These are phyloP conservation scores for Phytophthora boehmeriae DNA, from an alignment of 352 stramenopile genomes.

Conservation along the genomic window DNA sequence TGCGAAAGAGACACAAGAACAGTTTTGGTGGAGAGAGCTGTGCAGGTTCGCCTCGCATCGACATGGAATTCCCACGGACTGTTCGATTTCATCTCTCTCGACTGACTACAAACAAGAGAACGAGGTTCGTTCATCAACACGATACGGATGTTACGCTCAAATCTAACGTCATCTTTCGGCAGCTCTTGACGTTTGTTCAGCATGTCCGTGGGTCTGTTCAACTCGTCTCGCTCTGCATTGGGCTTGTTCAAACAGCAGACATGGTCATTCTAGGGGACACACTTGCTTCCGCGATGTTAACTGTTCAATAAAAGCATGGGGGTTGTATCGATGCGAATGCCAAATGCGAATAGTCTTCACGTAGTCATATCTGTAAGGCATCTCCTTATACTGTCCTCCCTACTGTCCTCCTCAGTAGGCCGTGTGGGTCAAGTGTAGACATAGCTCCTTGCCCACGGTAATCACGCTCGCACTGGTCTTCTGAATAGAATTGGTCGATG, in stretches of 20 bases:
- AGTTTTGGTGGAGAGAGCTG: constrained; percentile 36
- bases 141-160: not conserved
- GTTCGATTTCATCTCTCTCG: not conserved
- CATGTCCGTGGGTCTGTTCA: constrained; percentile 35
- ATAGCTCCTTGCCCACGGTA: no score
- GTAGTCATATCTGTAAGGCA: no score
- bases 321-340: no score
- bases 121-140: constrained; percentile 27
- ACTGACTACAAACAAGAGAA: constrained; percentile 50
- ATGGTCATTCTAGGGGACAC: constrained; percentile 28
- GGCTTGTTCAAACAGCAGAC: constrained; percentile 21
- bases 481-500: no score
- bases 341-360: no score
- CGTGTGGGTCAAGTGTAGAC: no score
- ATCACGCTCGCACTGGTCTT: no score
- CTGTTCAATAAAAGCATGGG: constrained; percentile 28
- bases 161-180: not conserved
- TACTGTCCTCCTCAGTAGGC: no score
- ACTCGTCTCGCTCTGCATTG: constrained; percentile 37
- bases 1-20: constrained; percentile 7
- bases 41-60: constrained; percentile 34
- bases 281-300: constrained; percentile 23
- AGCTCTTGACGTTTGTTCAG: constrained; percentile 44
- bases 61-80: constrained; percentile 5
- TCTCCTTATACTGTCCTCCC: no score